These are phyloP conservation scores for Hypholoma fasciculare DNA, from an alignment of 768 basidiomycete genomes.

Conservation along the genomic window DNA sequence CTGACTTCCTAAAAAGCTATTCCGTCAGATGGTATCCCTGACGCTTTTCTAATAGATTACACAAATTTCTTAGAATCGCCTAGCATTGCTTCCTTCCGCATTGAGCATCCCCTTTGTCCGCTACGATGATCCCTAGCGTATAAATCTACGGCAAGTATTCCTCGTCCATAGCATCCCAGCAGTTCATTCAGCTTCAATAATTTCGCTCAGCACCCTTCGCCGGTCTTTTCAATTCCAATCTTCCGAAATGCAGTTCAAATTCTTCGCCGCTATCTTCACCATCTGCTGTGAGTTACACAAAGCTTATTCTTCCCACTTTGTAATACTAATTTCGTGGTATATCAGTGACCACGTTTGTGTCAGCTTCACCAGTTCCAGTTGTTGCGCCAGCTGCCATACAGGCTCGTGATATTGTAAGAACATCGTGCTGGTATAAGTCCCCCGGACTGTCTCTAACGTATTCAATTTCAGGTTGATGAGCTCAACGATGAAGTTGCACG, in stretches of 20 bases:
- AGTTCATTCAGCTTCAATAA: neutral
- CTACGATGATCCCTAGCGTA: neutral
- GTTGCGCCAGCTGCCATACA: neutral
- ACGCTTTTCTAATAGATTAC: too few species aligned
- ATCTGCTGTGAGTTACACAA: neutral
- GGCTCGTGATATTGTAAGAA: conserved; percentile 2
- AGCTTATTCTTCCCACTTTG: neutral
- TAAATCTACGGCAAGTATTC: neutral
- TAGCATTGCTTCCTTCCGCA: neutral
- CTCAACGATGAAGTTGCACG: conserved; percentile 2
- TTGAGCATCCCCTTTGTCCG: neutral
- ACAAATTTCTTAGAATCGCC: too few species aligned
- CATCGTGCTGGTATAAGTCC: neutral
- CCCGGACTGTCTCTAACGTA: neutral
- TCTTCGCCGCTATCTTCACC: neutral
- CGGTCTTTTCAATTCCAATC: neutral
- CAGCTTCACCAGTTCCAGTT: conserved; percentile 1
- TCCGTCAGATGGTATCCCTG: too few species aligned
- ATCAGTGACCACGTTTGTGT: conserved; percentile 2
- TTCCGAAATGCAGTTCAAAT: conserved; percentile 4
- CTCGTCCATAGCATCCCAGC: neutral
- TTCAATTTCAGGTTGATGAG: neutral
- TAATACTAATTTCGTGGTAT: neutral
- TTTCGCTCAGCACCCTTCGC: too few species aligned
- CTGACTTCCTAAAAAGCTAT: too few species aligned